Conservation (phyloP, 2,329 filamentous ascomycete species). For the Beauveria bassiana region DNA sequence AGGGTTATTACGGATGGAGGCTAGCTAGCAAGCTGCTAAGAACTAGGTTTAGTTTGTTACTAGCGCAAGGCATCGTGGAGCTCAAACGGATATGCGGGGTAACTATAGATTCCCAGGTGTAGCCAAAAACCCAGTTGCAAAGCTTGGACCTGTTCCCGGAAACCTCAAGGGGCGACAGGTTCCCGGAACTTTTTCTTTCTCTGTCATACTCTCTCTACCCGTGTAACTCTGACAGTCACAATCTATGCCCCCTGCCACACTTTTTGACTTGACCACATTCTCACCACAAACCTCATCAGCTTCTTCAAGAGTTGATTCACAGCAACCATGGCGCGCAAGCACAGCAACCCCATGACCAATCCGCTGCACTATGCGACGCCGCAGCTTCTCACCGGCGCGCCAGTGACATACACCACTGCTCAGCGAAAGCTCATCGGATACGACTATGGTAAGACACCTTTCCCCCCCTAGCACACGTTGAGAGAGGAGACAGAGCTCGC, state of each 20-base stretch:
- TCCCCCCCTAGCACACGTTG: neutral
- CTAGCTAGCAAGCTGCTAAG: too few species aligned
- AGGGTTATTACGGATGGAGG: too few species aligned
- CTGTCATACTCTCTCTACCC: neutral
- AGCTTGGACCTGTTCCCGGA: neutral
- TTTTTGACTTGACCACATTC: neutral
- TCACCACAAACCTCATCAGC: neutral
- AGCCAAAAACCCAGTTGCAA: too few species aligned
- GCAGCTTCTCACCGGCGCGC: constrained; percentile 8
- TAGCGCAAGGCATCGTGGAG: neutral
- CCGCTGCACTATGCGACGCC: constrained; percentile 11
- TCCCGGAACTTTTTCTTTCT: neutral
- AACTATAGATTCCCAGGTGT: neutral
- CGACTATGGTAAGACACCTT: constrained; percentile 4
- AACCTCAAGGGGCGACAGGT: neutral
- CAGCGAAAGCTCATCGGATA: constrained; percentile 8
- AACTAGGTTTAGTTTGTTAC: neutral
- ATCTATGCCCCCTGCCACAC: neutral
- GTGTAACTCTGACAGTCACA: too few species aligned
- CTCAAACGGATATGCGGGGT: constrained; percentile 10
- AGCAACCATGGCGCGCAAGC: constrained; percentile 8
- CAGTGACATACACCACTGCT: neutral
- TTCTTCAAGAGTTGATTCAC: neutral
- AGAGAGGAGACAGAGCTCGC: too few species aligned
- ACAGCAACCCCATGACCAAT: constrained; percentile 11